Base-by-base conservation (phyloP, 1,284 basidiomycete species). In the Moniliophthora roreri region DNA sequence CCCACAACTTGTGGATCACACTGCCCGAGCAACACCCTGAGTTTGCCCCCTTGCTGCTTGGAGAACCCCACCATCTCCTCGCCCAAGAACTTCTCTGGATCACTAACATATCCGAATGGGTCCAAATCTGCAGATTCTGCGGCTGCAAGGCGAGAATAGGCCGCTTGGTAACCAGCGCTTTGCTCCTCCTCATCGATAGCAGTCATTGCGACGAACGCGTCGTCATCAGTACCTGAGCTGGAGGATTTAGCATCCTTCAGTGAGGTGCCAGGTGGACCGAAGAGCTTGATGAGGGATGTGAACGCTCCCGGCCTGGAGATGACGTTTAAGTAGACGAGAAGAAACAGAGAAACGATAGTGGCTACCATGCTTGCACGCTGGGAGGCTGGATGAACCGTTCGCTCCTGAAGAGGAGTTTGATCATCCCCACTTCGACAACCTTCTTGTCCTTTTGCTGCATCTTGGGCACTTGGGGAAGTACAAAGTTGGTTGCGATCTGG, bases 151-250 rank as follows among this genome's bases (percentile, higher is more conserved):
- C 89, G 84, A 51, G 94, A 95, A 73, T 96, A 99, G 2, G 89
- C 87, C 0, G 91, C 91, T 68, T 99, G 96, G 73, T 98, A 99
- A 0, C 93, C 92, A 3, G 87, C 85, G 7, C 89, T 80, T 65
- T 90, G 88, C 64, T 92, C 96, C 65, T 98, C 95, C 59, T 85
- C 87, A 69, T 98, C 96, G 42, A 96, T 82, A 40, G 84, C 80
- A 1, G 89, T 89, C 34, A 92, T 65, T 0, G 85, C 88, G 0
- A 78, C 80, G 45, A 82, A 75, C 1, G 85, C 66, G 54, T 91
- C 85, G 20, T 82, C 77, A 51, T 87, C 81, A 1, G 62, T 55
- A 39, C 42, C 57, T 68, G 50, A 26, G 13, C 50, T 49, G 0
- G 38, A 39, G 21, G 52, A 35, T 16, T 68, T 71, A 1, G 67